These are phyloP conservation scores for Hyphopichia buzzinii DNA, from an alignment of 1,139 yeast genomes.

Conservation along the genomic window DNA sequence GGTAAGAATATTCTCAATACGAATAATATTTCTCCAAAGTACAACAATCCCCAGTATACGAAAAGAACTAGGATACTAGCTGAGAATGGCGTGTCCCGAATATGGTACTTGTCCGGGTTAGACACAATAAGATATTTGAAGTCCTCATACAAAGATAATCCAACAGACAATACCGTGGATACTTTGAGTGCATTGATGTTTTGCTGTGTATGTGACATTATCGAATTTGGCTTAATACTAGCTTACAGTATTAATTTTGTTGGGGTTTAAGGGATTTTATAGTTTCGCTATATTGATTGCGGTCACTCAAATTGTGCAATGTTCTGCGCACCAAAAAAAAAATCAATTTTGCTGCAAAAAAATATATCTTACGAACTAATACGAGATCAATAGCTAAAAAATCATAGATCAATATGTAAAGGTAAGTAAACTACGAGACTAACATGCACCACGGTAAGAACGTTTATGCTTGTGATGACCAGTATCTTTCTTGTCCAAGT, in stretches of 20 bases:
- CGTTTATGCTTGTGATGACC: constrained; percentile 32
- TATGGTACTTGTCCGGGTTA: constrained; percentile 41
- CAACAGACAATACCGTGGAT: constrained; percentile 47
- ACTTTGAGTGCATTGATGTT: constrained; percentile 35
- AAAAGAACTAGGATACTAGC: constrained; percentile 52
- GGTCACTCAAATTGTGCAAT: too few relatives aligned
- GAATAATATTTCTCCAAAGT: constrained; percentile 53
- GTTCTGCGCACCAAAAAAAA: too few relatives aligned
- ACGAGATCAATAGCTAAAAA: too few relatives aligned
- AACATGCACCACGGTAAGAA: constrained; percentile 58
- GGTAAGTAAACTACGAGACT: too few relatives aligned
- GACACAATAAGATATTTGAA: constrained; percentile 54
- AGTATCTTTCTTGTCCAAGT: constrained; percentile 21
- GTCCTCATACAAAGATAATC: constrained; percentile 54
- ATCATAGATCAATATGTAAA: too few relatives aligned
- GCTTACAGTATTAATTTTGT: too few relatives aligned
- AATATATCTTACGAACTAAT: too few relatives aligned
- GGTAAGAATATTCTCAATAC: constrained; percentile 51
- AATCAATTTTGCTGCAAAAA: too few relatives aligned
- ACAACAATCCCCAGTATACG: constrained; percentile 57
- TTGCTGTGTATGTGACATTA: constrained; percentile 6
- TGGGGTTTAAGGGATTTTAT: too few relatives aligned
- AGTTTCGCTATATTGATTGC: too few relatives aligned
- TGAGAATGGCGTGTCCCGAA: constrained; percentile 65
- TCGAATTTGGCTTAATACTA: neutral